These are phyloP conservation scores for Agrocybe chaxingu DNA, from an alignment of 768 basidiomycete species.

Conservation along the genomic window DNA sequence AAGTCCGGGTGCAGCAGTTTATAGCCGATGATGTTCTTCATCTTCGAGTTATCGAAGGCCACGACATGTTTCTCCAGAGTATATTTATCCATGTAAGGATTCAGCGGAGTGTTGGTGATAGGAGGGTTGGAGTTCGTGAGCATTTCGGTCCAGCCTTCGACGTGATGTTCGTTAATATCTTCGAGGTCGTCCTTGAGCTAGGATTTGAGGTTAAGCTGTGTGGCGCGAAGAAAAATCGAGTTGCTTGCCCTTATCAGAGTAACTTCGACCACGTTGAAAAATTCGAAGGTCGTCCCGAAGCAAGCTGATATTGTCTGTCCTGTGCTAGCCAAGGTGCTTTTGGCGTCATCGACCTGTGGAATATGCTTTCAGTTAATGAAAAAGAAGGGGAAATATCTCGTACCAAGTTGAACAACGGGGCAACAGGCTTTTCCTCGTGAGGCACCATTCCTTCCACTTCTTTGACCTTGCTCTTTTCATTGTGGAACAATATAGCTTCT, in stretches of 20 bases:
- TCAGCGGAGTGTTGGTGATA: conserved; percentile 66
- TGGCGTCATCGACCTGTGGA: conserved; percentile 68
- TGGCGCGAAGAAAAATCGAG: not conserved
- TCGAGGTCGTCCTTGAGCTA: conserved; percentile 76
- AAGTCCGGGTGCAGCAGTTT: conserved; percentile 61
- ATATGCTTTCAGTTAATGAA: conserved; percentile 1
- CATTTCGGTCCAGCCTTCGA: conserved; percentile 82
- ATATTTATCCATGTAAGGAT: conserved; percentile 77
- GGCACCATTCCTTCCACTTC: conserved; percentile 62
- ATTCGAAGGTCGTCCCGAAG: conserved; percentile 80
- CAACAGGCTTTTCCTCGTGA: conserved; percentile 55
- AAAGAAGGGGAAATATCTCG: conserved; percentile 14
- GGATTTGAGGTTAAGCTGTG: not conserved
- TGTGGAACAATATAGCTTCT: conserved; percentile 62
- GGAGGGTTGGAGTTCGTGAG: conserved; percentile 67
- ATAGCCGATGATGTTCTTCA: conserved; percentile 73
- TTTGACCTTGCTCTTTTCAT: conserved; percentile 65
- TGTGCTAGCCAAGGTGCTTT: conserved; percentile 64
- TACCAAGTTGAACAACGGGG: conserved; percentile 83
- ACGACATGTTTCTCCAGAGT: conserved; percentile 67
- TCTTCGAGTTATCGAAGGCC: conserved; percentile 67
- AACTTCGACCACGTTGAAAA: conserved; percentile 68
- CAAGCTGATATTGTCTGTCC: conserved; percentile 64
- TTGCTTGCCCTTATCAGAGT: conserved; percentile 59
- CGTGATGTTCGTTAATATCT: conserved; percentile 84